Evolutionary conservation across 805 yeast species (phyloP).

Genomic region (Candida multigemmis): DNA sequence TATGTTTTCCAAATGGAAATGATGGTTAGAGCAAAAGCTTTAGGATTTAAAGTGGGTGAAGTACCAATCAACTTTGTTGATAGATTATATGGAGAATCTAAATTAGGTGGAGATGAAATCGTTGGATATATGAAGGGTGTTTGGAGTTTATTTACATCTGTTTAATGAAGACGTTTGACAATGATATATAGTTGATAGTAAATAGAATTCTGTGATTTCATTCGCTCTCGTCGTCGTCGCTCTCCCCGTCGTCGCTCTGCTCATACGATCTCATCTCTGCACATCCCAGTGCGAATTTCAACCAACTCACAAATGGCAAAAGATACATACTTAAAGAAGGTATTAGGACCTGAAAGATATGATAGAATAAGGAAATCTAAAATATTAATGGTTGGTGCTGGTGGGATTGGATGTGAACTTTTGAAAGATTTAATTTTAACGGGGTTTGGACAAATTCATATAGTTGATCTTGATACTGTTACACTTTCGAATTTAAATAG

Average conservation of each 20-base stretch:
- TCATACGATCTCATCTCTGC: too few species aligned
- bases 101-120: slow-evolving; percentile 75
- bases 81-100: slow-evolving; percentile 69
- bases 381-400: slow-evolving; percentile 86
- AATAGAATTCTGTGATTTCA: too few species aligned
- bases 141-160: slow-evolving; percentile 57
- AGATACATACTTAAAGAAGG: slow-evolving; percentile 32
- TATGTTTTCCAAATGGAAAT: slow-evolving; percentile 84
- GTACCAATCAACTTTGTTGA: slow-evolving; percentile 76
- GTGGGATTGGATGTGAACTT: slow-evolving; percentile 93
- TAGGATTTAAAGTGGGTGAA: slow-evolving; percentile 67
- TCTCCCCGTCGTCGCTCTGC: too few species aligned
- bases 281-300: too few species aligned
- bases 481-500: slow-evolving; percentile 88
- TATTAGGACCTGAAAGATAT: slow-evolving; percentile 33
- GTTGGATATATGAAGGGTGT: slow-evolving; percentile 72
- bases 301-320: too few species aligned
- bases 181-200: not conserved
- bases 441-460: slow-evolving; percentile 80
- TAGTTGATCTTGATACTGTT: slow-evolving; percentile 93
- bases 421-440: slow-evolving; percentile 70
- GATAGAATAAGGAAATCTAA: slow-evolving; percentile 29
- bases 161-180: slow-evolving; percentile 30
- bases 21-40: slow-evolving; percentile 75
- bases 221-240: too few species aligned